phyloP scores from a whole-genome alignment of 2,329 filamentous ascomycete genomes.

The Neopestalotiopsis sp. region DNA sequence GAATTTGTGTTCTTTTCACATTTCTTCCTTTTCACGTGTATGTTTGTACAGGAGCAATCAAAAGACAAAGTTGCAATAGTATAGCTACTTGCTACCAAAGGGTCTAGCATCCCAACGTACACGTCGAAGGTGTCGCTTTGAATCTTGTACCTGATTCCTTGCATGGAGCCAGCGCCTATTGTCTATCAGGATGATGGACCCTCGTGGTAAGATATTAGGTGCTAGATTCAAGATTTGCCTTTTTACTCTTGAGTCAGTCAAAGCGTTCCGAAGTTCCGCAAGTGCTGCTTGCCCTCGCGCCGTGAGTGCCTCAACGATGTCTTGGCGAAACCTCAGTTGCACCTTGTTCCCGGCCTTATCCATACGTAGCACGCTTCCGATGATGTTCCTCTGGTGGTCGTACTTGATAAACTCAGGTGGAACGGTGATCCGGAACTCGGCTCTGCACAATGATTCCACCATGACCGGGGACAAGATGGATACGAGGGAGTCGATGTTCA shows the following conservation, averaged over 20 bases:
- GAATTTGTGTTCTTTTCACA: too few relatives aligned
- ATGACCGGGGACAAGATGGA: conserved; percentile 19
- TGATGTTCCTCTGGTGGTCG: not conserved
- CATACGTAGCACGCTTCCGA: conserved; percentile 29
- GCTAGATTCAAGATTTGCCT: conserved; percentile 31
- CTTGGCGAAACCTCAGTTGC: too few relatives aligned
- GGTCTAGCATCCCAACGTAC: conserved; percentile 38
- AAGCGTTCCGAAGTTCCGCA: too few relatives aligned
- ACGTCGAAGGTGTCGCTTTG: conserved; percentile 39
- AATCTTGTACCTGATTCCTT: conserved; percentile 37
- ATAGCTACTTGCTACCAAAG: too few relatives aligned
- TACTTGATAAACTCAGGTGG: conserved; percentile 42
- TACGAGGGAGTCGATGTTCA: conserved; percentile 41
- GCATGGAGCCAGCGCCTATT: conserved; percentile 42
- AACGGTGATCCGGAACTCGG: conserved; percentile 37
- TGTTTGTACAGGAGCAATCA: too few relatives aligned
- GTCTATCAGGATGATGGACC: conserved; percentile 38
- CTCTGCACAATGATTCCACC: conserved; percentile 26
- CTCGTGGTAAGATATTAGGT: conserved; percentile 31
- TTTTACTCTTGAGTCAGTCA: conserved; percentile 24
- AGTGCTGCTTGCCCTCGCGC: too few relatives aligned
- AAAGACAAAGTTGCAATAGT: too few relatives aligned
- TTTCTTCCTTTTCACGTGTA: too few relatives aligned
- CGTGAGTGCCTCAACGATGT: too few relatives aligned
- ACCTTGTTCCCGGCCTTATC: too few relatives aligned